Evolutionary conservation across 1,284 basidiomycete species (phyloP).

Genomic region (Schizophyllum amplum): DNA sequence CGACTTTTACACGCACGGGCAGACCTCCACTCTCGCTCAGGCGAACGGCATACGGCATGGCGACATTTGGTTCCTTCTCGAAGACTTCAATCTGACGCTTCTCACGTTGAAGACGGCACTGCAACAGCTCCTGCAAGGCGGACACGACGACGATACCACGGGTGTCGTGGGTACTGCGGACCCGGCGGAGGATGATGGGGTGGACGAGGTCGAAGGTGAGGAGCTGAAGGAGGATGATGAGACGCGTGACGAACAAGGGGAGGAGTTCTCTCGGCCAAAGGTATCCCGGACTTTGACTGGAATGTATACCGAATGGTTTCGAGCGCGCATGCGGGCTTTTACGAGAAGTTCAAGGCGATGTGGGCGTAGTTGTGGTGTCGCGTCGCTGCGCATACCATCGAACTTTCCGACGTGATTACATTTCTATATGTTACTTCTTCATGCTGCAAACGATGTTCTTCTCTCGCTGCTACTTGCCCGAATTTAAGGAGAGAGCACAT

Average conservation of each 20-base stretch:
- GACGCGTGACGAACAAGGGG: conserved; percentile 15
- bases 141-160: conserved; percentile 12
- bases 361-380: conserved; percentile 29
- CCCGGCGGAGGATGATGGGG: conserved; percentile 16
- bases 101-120: conserved; percentile 36
- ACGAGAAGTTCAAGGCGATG: conserved; percentile 42
- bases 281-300: conserved; percentile 44
- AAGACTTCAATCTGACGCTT: conserved; percentile 48
- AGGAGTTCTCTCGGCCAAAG: conserved; percentile 19
- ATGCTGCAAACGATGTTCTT: too few relatives aligned
- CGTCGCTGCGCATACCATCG: not conserved
- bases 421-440: too few relatives aligned
- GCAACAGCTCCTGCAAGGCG: conserved; percentile 33
- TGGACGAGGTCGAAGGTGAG: conserved; percentile 21
- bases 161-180: conserved; percentile 11
- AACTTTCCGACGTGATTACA: not conserved
- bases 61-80: conserved; percentile 54
- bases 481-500: too few relatives aligned
- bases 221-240: conserved; percentile 20
- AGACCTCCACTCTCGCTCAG: conserved; percentile 33
- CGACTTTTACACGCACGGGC: conserved; percentile 63
- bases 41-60: conserved; percentile 52
- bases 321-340: conserved; percentile 39
- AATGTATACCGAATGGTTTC: conserved; percentile 43
- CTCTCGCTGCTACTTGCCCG: too few relatives aligned